Evolutionary conservation across 2,329 filamentous ascomycete species (phyloP), one percentile per base, ranked within the genome.

Genomic region (Dactylella cylindrospora): DNA sequence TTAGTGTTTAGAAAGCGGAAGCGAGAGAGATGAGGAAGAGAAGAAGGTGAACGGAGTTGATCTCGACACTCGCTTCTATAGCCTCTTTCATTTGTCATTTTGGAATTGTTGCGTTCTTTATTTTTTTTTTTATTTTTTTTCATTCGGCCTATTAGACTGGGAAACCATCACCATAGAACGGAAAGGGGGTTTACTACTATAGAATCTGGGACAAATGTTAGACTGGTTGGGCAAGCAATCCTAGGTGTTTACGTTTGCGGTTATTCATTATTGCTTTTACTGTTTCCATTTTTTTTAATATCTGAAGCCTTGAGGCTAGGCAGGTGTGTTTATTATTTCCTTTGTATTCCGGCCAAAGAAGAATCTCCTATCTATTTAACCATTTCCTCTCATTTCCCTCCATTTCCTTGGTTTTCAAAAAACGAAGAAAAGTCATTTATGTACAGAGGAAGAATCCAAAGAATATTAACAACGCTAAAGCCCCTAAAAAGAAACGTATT

Each of bases 201-300:
- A 50, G 49, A 62, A 45, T 26, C 36, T 36, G 49, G 57, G 45
- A 49, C 49, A 62, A 43, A 54, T n/a, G 57, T 35, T 62, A 62
- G 57, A 62, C 44, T 13, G 57, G 57, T 15, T 41, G 33, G 54
- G 54, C 46, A 39, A 46, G 55, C 47, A 47, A 44, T 41, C 20
- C 31, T 35, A 5, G 40, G 33, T 59, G 44, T 59, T 32, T 50
- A 45, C 17, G 28, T 38, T 36, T n/a, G n/a, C n/a, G n/a, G n/a
- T n/a, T n/a, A n/a, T n/a, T n/a, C n/a, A n/a, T n/a, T n/a, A n/a
- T n/a, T n/a, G n/a, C n/a, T n/a, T n/a, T n/a, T n/a, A n/a, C n/a
- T n/a, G n/a, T 41, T 49, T 36, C 19, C 19, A 22, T 40, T 23
- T 17, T 32, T 33, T 35, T 52, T 41, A n/a, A n/a, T n/a, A n/a